Evolutionary conservation across 306 rosid genomes (phyloP).

Genomic region (Nissolia schottii): DNA sequence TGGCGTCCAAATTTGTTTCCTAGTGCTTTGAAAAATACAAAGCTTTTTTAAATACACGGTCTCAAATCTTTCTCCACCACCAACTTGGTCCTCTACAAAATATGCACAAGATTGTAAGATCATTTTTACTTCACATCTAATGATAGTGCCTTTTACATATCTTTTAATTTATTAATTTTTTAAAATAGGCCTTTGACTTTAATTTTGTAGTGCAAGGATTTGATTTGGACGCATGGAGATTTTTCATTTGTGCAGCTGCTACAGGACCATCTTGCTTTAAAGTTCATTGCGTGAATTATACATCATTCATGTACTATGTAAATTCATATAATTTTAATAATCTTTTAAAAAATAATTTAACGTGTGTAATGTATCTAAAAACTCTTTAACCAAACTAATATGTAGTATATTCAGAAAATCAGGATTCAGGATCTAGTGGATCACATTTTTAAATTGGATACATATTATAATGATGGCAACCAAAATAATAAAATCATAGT

Average conservation of each 20-base stretch:
- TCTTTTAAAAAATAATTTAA: neutral
- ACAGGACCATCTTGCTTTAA: neutral
- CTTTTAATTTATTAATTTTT: too few relatives aligned
- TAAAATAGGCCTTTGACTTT: neutral
- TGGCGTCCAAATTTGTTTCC: conserved; percentile 30
- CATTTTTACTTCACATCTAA: neutral
- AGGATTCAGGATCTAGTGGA: neutral
- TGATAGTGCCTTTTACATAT: neutral
- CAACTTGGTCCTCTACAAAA: neutral
- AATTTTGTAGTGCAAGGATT: neutral
- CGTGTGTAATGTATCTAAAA: neutral
- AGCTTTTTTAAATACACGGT: neutral
- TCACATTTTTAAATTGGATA: neutral
- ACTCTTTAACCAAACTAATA: neutral
- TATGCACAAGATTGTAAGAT: neutral
- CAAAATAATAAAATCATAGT: conserved; percentile 38
- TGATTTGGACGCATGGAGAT: neutral
- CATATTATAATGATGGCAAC: neutral
- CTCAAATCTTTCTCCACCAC: conserved; percentile 13
- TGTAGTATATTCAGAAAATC: neutral
- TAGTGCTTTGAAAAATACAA: neutral
- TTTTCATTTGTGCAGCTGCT: neutral
- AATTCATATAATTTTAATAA: neutral
- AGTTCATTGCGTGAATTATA: neutral
- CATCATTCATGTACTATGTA: neutral